These are phyloP conservation scores for Hypoxylon subgilvum DNA, from an alignment of 495 filamentous ascomycete genomes.

Conservation along the genomic window DNA sequence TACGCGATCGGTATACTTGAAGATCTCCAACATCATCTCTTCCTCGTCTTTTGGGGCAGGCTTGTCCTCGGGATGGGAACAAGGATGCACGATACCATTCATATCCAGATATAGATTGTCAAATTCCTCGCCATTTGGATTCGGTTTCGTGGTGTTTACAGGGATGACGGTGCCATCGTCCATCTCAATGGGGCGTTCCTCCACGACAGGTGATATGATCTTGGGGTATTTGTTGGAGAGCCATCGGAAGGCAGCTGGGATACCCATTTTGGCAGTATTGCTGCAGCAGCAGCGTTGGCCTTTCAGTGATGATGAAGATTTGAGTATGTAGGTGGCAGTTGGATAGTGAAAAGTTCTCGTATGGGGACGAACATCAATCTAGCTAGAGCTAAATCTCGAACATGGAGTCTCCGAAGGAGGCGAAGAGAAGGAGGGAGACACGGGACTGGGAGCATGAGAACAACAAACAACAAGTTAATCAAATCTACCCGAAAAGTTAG, in stretches of 20 bases:
- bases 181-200: slow-evolving; percentile 78
- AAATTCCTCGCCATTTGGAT: slow-evolving; percentile 97
- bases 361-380: not conserved
- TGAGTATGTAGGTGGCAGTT: no score
- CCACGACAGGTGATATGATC: slow-evolving; percentile 88
- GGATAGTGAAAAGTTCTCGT: no score
- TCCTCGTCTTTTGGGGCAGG: slow-evolving; percentile 91
- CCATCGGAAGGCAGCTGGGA: slow-evolving; percentile 92
- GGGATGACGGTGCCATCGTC: slow-evolving; percentile 80
- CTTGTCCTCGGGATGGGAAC: slow-evolving; percentile 93
- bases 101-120: slow-evolving; percentile 99
- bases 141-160: slow-evolving; percentile 79
- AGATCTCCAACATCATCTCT: slow-evolving; percentile 99
- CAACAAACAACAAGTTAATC: not conserved
- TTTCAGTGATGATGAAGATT: no score
- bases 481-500: slow-evolving; percentile 4
- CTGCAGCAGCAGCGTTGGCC: no score
- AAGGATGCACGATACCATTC: slow-evolving; percentile 99
- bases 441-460: slow-evolving; percentile 43
- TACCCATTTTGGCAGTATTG: slow-evolving; percentile 73
- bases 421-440: slow-evolving; percentile 38
- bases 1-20: slow-evolving; percentile 95
- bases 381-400: slow-evolving; percentile 14
- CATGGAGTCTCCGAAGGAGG: slow-evolving; percentile 1
- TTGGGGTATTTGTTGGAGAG: slow-evolving; percentile 95